phyloP scores from a whole-genome alignment of 1,139 yeast genomes.

The Hyphopichia wangnamkhiaoensis region DNA sequence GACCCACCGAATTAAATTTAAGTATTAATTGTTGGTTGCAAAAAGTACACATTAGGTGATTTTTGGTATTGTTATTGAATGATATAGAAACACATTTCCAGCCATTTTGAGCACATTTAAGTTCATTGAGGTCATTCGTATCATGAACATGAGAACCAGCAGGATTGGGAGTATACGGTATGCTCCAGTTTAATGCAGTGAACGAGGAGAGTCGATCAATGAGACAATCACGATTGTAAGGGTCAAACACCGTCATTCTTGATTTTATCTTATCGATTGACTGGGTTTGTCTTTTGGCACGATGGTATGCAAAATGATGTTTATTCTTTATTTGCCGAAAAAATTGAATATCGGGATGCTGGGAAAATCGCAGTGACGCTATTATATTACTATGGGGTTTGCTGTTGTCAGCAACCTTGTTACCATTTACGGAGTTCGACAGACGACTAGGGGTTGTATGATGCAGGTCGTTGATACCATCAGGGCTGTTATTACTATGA shows the following conservation, averaged over 20 bases:
- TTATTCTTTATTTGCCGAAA: slow-evolving; percentile 37
- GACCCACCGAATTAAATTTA: slow-evolving; percentile 21
- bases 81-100: slow-evolving; percentile 41
- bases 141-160: slow-evolving; percentile 1
- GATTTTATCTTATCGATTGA: slow-evolving; percentile 15
- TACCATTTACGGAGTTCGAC: no score
- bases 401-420: no score
- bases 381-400: neutral
- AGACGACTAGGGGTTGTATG: no score
- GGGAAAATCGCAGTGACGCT: slow-evolving; percentile 12
- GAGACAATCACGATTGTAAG: slow-evolving; percentile 31
- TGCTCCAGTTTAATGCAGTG: slow-evolving; percentile 37
- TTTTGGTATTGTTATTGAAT: slow-evolving; percentile 22
- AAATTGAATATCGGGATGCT: slow-evolving; percentile 43
- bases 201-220: slow-evolving; percentile 30
- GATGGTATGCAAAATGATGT: slow-evolving; percentile 41
- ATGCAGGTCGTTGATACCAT: slow-evolving; percentile 19
- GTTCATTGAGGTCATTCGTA: slow-evolving; percentile 24
- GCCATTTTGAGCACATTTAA: slow-evolving; percentile 43
- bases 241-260: slow-evolving; percentile 30
- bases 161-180: slow-evolving; percentile 18
- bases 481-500: neutral
- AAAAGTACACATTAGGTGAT: slow-evolving; percentile 35
- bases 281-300: slow-evolving; percentile 19
- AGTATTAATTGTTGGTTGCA: slow-evolving; percentile 34